phyloP scores from a whole-genome alignment of 208 protist genomes.

The Naegleria lovaniensis region DNA sequence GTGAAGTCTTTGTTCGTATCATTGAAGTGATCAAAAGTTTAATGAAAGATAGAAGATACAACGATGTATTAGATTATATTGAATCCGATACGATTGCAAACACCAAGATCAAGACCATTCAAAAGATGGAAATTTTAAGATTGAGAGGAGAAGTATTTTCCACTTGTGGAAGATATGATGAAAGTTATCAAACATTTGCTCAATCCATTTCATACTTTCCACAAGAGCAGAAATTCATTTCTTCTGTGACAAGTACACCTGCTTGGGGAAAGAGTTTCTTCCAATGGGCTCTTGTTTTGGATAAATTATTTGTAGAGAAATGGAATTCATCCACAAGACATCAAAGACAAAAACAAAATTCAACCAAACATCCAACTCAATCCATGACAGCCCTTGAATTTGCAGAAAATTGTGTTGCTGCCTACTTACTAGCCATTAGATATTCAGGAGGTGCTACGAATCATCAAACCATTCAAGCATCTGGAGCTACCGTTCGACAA shows the following conservation, averaged over 20 bases:
- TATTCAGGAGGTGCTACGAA: not conserved
- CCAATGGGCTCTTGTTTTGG: not conserved
- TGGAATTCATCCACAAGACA: not conserved
- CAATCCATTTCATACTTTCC: conserved; percentile 3
- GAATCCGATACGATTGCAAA: not conserved
- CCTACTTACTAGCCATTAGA: not conserved
- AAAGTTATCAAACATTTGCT: not conserved
- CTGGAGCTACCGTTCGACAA: not conserved
- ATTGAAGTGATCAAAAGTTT: conserved; percentile 6
- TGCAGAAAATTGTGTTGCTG: not conserved
- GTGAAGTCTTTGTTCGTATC: conserved; percentile 8
- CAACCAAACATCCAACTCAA: not conserved
- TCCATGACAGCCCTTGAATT: not conserved
- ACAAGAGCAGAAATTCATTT: not conserved
- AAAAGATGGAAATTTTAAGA: conserved; percentile 27
- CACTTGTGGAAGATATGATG: not conserved
- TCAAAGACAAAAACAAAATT: not conserved
- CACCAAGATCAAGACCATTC: not conserved
- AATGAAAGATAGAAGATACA: not conserved
- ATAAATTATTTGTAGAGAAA: not conserved
- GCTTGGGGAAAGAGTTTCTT: not conserved
- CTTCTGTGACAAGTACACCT: not conserved
- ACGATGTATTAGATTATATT: not conserved
- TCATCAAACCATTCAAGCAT: not conserved
- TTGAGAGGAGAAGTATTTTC: conserved; percentile 3